A percentile compares a stretch with the other conserved stretches of the same genome.
Conservation (phyloP, 495 filamentous ascomycete species). For the Margaritispora aquatica region DNA sequence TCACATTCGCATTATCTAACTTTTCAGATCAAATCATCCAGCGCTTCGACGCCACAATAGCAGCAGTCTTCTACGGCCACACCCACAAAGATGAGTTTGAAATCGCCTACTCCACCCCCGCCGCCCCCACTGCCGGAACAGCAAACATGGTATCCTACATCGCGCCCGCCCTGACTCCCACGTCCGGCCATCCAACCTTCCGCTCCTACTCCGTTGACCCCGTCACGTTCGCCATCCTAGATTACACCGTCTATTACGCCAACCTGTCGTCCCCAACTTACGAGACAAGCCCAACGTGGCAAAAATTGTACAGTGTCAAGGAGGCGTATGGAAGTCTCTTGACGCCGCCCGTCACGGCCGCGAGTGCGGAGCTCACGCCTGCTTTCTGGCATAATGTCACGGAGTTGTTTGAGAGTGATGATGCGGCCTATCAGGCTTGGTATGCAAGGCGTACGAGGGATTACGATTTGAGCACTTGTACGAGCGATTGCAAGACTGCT, state of each 20-base stretch:
- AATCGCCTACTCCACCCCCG: constrained; percentile 44
- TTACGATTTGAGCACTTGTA: constrained; percentile 29
- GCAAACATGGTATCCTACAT: constrained; percentile 44
- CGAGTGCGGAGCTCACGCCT: constrained; percentile 38
- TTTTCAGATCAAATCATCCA: constrained; percentile 39
- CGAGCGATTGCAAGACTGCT: constrained; percentile 28
- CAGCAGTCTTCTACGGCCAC: constrained; percentile 48
- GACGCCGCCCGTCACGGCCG: constrained; percentile 30
- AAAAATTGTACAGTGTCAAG: constrained; percentile 47
- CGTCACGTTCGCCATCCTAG: constrained; percentile 45
- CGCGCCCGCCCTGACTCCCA: constrained; percentile 47
- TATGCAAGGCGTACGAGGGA: constrained; percentile 33
- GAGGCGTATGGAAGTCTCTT: constrained; percentile 43
- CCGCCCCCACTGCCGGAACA: constrained; percentile 25
- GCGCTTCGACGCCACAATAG: constrained; percentile 46
- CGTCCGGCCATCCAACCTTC: constrained; percentile 45
- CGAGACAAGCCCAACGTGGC: constrained; percentile 40
- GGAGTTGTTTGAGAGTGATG: constrained; percentile 30
- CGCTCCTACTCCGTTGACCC: constrained; percentile 52
- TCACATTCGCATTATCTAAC: background rate
- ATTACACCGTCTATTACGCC: constrained; percentile 45
- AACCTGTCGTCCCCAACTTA: constrained; percentile 40
- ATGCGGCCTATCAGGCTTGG: constrained; percentile 32
- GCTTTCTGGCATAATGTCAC: constrained; percentile 57
- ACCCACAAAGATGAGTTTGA: constrained; percentile 51